These are phyloP conservation scores for Oryza meyeriana DNA, from an alignment of 176 grass and related monocot genomes.

Conservation along the genomic window DNA sequence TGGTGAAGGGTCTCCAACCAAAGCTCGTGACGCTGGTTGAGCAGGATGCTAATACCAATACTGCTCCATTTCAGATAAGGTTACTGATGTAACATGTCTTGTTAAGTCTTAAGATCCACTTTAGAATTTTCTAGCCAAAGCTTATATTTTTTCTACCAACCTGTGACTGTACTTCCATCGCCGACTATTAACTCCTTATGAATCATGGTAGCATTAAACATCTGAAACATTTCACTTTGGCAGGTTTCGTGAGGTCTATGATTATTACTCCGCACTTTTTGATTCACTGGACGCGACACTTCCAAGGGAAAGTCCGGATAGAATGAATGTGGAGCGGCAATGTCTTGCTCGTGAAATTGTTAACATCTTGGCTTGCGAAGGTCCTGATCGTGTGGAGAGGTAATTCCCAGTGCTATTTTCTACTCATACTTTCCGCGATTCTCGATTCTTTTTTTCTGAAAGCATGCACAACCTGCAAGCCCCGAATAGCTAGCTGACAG, in stretches of 20 bases:
- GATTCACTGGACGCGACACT: conserved; percentile 92
- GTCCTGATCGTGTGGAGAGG: conserved; percentile 96
- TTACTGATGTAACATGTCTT: conserved; percentile 24
- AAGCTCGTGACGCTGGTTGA: conserved; percentile 93
- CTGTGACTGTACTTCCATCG: not conserved
- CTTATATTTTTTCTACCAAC: not conserved
- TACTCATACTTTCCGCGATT: not conserved
- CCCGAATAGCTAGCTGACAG: not conserved
- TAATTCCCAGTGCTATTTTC: conserved; percentile 26
- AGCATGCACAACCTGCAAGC: not conserved
- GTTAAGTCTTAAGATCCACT: not conserved
- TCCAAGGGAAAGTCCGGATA: conserved; percentile 80
- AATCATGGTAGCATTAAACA: conserved; percentile 6
- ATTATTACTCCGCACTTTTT: conserved; percentile 93
- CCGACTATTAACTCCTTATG: not conserved
- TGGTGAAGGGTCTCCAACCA: conserved; percentile 88
- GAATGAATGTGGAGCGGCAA: conserved; percentile 95
- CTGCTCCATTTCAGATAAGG: conserved; percentile 91
- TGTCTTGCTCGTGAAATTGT: conserved; percentile 98
- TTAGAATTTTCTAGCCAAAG: not conserved
- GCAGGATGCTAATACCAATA: conserved; percentile 95
- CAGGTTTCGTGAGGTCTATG: conserved; percentile 91
- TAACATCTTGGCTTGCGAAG: conserved; percentile 94
- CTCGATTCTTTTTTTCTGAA: not conserved
- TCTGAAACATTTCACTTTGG: conserved; percentile 22